A percentile compares a stretch with the other conserved stretches of the same genome.
Conservation (phyloP, 495 filamentous ascomycete genomes). For the Penicillium maclennaniae region DNA sequence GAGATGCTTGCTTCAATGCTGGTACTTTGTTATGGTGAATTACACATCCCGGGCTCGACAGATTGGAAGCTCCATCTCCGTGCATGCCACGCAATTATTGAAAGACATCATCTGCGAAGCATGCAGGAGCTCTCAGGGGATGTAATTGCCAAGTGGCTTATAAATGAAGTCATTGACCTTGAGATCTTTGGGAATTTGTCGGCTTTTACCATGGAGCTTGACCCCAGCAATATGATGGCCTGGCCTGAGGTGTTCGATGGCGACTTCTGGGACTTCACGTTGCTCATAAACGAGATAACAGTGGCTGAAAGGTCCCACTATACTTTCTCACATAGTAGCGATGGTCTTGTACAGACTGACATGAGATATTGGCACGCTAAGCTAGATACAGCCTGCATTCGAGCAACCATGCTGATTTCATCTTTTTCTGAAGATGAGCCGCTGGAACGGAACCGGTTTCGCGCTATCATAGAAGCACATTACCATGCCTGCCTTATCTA, state of each 20-base stretch:
- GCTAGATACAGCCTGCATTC: slow-evolving; percentile 8
- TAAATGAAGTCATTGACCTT: slow-evolving; percentile 19
- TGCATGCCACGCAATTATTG: slow-evolving; percentile 16
- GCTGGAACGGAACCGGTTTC: not conserved
- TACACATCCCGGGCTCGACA: slow-evolving; percentile 13
- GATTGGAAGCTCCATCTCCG: slow-evolving; percentile 19
- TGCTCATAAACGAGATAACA: slow-evolving; percentile 12
- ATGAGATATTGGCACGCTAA: slow-evolving; percentile 13
- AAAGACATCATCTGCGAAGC: slow-evolving; percentile 6
- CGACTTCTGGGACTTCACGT: slow-evolving; percentile 15
- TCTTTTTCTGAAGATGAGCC: not conserved
- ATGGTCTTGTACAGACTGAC: not conserved
- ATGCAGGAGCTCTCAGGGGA: slow-evolving; percentile 1
- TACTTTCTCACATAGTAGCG: not conserved
- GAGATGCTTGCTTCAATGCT: slow-evolving; percentile 14
- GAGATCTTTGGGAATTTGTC: slow-evolving; percentile 13
- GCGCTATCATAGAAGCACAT: slow-evolving; percentile 10
- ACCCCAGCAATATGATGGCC: not conserved
- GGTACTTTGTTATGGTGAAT: slow-evolving; percentile 16
- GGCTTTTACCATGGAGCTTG: not conserved
- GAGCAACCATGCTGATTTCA: not conserved
- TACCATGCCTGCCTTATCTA: slow-evolving; percentile 17
- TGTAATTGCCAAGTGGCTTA: slow-evolving; percentile 3
- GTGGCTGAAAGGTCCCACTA: slow-evolving; percentile 7
- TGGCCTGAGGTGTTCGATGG: not conserved